Evolutionary conservation across 371 early-diverging fungal genomes (phyloP), one percentile per base, ranked within the genome.

Genomic region (Mucor irregularis): DNA sequence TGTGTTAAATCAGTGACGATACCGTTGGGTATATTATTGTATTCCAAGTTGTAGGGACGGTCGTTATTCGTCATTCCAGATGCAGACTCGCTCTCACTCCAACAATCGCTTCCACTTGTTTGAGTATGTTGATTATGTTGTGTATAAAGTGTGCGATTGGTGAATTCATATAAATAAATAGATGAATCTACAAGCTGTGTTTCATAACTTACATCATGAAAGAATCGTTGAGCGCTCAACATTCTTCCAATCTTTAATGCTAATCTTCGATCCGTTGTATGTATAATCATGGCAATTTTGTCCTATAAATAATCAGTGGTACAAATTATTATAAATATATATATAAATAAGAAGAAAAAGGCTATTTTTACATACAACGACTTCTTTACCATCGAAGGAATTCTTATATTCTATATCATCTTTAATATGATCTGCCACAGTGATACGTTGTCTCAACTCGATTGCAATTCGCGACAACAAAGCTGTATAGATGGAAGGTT

Each of bases 351-450:
- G 19, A 17, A 7, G 9, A 34, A n/a, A 34, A n/a, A 34, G 9
- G 9, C n/a, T 35, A 14, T 35, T 8, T 35, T 35, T 26, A 45
- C 58, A 50, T 71, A 75, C 72, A 52, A 95, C 91, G 13, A 88
- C 91, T 25, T 92, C 88, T 56, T 83, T 74, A 22, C 95, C 96
- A 30, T 85, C 80, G 72, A 94, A 94, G 55, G 87, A 86, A 51
- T 85, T 83, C 50, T 81, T 83, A 66, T 94, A 90, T 65, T 93
- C 92, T 16, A 94, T 76, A 7, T 81, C 82, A 57, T 94, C 89
- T 64, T 90, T 90, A 39, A 77, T 73, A 37, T 89, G 82, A 26
- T 85, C 84, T 28, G 70, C 59, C 8, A 73, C 53, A 13, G 68
- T 62, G 22, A 81, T 66, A 4, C 77, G 68, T 39, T 68, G 74